Percentiles rank a stretch among this genome's conserved stretches.
phyloP scores from a whole-genome alignment of 75 land plant species.

The Chamaecyparis obtusa region DNA sequence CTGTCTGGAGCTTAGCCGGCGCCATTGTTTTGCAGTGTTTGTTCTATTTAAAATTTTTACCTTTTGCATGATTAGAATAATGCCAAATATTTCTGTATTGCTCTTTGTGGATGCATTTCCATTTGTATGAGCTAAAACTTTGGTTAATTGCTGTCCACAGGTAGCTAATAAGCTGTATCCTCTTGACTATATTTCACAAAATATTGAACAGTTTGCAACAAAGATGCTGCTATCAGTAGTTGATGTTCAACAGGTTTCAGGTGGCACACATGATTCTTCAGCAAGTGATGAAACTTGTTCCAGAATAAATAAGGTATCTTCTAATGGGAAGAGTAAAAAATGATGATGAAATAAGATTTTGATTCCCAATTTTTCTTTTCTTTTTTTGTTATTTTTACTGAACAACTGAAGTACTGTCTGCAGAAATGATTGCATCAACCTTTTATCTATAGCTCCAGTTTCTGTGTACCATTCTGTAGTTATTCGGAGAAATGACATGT shows the following conservation, averaged over 20 bases:
- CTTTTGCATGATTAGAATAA: neutral
- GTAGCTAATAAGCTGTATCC: constrained; percentile 93
- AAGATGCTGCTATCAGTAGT: constrained; percentile 75
- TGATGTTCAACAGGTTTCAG: constrained; percentile 31
- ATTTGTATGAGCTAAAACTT: neutral
- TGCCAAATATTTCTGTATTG: neutral
- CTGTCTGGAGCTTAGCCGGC: no score
- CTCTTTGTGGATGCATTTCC: neutral
- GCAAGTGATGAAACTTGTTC: constrained; percentile 7
- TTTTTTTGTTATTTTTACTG: neutral
- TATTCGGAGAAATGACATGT: neutral
- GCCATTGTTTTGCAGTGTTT: neutral
- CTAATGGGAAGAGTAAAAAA: neutral
- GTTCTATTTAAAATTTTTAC: neutral
- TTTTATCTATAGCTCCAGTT: neutral
- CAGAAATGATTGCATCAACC: neutral
- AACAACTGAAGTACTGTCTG: neutral
- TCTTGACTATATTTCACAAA: constrained; percentile 60
- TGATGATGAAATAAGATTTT: neutral
- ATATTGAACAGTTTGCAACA: constrained; percentile 84
- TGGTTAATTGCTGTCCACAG: constrained; percentile 36
- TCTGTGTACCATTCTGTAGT: neutral
- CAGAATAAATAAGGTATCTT: neutral
- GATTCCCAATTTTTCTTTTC: neutral
- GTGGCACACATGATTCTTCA: constrained; percentile 12